phyloP scores from a whole-genome alignment of 2,329 filamentous ascomycete genomes.

The Hortaea werneckii region DNA sequence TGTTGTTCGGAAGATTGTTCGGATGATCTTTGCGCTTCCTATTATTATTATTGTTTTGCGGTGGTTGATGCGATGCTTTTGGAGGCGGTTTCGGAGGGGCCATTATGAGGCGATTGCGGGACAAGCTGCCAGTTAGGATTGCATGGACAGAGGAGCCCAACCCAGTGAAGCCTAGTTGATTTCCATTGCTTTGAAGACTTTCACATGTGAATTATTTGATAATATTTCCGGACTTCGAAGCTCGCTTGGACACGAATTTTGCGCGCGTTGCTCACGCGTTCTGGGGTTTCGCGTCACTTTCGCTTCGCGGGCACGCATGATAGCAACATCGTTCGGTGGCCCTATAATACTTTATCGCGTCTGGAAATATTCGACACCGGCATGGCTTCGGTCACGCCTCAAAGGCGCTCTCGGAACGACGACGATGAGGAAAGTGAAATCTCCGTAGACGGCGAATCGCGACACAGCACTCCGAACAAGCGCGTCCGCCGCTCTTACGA shows the following conservation, averaged over 20 bases:
- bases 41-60: too few relatives aligned
- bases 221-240: too few relatives aligned
- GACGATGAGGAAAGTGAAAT: slow-evolving; percentile 1
- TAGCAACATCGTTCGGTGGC: slow-evolving; percentile 2
- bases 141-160: too few relatives aligned
- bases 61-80: background rate
- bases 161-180: too few relatives aligned
- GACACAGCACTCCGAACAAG: slow-evolving; percentile 7
- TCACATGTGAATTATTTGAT: too few relatives aligned
- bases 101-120: too few relatives aligned
- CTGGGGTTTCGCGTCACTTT: background rate
- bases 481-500: slow-evolving; percentile 6
- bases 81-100: slow-evolving; percentile 1
- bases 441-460: slow-evolving; percentile 3
- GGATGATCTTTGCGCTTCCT: slow-evolving; percentile 10
- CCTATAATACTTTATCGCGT: too few relatives aligned
- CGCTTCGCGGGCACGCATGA: slow-evolving; percentile 1
- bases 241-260: too few relatives aligned
- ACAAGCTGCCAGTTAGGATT: too few relatives aligned
- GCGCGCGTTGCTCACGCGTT: background rate
- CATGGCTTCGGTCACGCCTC: slow-evolving; percentile 7
- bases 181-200: too few relatives aligned
- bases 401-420: slow-evolving; percentile 6
- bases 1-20: background rate
- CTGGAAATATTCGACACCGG: background rate